phyloP scores from a whole-genome alignment of 331 rosid genomes.

The Acacia pycnantha region DNA sequence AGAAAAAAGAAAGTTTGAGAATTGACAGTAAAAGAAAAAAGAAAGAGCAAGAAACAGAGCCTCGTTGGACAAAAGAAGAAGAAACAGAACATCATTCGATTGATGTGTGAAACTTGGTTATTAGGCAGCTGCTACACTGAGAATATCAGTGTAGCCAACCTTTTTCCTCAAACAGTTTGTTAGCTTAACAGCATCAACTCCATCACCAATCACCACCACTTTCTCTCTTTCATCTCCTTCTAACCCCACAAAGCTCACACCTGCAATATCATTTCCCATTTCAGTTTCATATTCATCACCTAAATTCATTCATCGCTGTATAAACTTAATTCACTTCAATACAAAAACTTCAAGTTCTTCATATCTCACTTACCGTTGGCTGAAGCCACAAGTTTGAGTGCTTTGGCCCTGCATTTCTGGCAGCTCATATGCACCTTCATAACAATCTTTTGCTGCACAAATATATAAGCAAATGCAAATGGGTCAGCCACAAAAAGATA shows the following conservation, averaged over 20 bases:
- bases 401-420: too few relatives aligned
- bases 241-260: constrained; percentile 4
- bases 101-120: neutral
- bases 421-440: too few relatives aligned
- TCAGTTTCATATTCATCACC: too few relatives aligned
- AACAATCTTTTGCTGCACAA: too few relatives aligned
- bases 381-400: too few relatives aligned
- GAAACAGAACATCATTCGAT: neutral
- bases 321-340: too few relatives aligned
- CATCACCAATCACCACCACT: neutral
- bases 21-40: neutral
- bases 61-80: neutral
- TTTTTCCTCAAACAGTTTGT: neutral
- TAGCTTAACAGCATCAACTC: neutral
- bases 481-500: too few relatives aligned
- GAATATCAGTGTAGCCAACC: neutral
- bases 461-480: too few relatives aligned
- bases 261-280: neutral
- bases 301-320: too few relatives aligned
- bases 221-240: neutral
- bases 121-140: neutral
- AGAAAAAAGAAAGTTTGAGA: neutral
- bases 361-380: too few relatives aligned
- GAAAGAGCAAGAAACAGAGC: neutral
- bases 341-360: too few relatives aligned